Evolutionary conservation across 345 rosid genomes (phyloP).

Genomic region (Gossypium raimondii): DNA sequence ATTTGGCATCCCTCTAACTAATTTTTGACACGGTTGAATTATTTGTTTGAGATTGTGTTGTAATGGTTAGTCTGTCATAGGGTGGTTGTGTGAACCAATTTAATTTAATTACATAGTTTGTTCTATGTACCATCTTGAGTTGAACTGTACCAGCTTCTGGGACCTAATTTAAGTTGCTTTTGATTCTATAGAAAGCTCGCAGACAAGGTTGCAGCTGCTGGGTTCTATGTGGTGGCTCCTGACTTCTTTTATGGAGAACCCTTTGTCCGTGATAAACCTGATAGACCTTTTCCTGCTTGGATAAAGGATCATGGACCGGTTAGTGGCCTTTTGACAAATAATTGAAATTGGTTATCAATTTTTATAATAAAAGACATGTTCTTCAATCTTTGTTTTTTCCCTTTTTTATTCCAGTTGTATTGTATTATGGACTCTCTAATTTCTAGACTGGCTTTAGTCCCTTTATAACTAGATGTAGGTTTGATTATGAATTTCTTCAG

Average conservation of each 20-base stretch:
- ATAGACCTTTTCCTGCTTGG: slow-evolving; percentile 51
- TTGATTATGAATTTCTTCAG: not conserved
- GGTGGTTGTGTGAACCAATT: not conserved
- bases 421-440: not conserved
- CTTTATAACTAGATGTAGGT: not conserved
- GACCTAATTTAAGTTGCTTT: slow-evolving; percentile 15
- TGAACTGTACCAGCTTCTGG: not conserved
- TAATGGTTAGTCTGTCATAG: not conserved
- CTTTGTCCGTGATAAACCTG: slow-evolving; percentile 33
- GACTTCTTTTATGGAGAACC: slow-evolving; percentile 69
- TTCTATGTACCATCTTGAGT: not conserved
- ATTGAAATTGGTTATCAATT: not conserved
- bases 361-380: no score
- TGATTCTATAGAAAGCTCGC: slow-evolving; percentile 54
- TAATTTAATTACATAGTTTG: not conserved
- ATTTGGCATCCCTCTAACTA: not conserved
- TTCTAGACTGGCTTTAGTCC: not conserved
- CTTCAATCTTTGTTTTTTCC: not conserved
- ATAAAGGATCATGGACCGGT: slow-evolving; percentile 61
- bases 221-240: slow-evolving; percentile 63
- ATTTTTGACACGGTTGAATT: not conserved
- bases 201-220: slow-evolving; percentile 75
- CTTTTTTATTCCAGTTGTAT: not conserved
- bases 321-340: slow-evolving; percentile 24
- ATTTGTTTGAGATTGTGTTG: not conserved